These are phyloP conservation scores for Funneliformis mosseae DNA, from an alignment of 192 early-diverging fungal genomes.

Conservation along the genomic window DNA sequence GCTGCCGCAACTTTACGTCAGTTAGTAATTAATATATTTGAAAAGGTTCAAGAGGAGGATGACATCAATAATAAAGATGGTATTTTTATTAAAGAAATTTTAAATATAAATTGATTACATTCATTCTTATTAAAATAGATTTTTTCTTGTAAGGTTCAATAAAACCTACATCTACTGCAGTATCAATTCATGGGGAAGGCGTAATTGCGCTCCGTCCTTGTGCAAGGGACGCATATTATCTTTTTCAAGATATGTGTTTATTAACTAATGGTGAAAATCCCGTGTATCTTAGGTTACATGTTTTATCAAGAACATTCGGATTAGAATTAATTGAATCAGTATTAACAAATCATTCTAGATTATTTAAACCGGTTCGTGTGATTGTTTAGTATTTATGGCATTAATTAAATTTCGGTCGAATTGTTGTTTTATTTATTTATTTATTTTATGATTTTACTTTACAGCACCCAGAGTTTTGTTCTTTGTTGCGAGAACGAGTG, in stretches of 20 bases:
- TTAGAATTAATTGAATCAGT: conserved; percentile 93
- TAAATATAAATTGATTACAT: not conserved
- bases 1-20: conserved; percentile 86
- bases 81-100: conserved; percentile 10
- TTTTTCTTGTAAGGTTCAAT: conserved; percentile 4
- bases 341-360: conserved; percentile 72
- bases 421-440: not conserved
- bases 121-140: not conserved
- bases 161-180: conserved; percentile 22
- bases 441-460: not conserved
- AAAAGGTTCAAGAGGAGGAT: conserved; percentile 76
- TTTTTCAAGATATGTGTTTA: conserved; percentile 89
- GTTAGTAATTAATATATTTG: conserved; percentile 82
- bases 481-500: conserved; percentile 75
- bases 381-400: not conserved
- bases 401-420: not conserved
- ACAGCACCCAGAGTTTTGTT: conserved; percentile 72
- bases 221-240: conserved; percentile 81
- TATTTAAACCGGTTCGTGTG: conserved; percentile 69
- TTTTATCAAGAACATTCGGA: conserved; percentile 73
- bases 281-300: conserved; percentile 56
- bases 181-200: conserved; percentile 35
- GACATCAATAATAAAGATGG: conserved; percentile 37
- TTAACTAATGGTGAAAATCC: conserved; percentile 71
- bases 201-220: conserved; percentile 50